A percentile compares a stretch with the other conserved stretches of the same genome.
Conservation (phyloP, 2,329 filamentous ascomycete species). For the Dothistroma pini region DNA sequence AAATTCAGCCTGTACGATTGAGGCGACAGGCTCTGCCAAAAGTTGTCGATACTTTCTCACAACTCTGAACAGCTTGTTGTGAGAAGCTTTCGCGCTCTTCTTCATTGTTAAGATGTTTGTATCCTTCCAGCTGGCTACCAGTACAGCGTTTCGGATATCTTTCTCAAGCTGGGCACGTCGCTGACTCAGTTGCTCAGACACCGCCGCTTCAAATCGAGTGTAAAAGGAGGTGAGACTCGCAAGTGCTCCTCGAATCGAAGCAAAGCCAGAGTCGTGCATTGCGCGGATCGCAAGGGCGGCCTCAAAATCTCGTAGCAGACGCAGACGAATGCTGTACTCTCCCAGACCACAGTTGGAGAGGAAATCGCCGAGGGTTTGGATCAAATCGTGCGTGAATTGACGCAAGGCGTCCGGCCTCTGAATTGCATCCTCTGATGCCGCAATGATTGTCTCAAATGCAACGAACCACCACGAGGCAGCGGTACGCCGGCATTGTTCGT, state of each 20-base stretch:
- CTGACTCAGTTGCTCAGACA: conserved; percentile 61
- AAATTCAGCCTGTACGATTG: conserved; percentile 43
- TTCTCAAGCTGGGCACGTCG: conserved; percentile 79
- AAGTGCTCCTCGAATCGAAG: conserved; percentile 60
- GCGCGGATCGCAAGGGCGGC: conserved; percentile 64
- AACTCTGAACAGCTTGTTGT: conserved; percentile 86
- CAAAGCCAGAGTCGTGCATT: conserved; percentile 42
- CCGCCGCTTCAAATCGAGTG: conserved; percentile 62
- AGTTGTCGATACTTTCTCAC: conserved; percentile 84
- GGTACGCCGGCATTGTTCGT: conserved; percentile 68
- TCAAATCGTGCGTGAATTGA: conserved; percentile 62
- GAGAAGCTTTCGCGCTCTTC: conserved; percentile 85
- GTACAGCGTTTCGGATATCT: conserved; percentile 86
- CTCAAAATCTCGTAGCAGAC: conserved; percentile 59
- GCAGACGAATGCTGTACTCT: conserved; percentile 68
- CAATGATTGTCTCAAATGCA: conserved; percentile 84
- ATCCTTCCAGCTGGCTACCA: conserved; percentile 96
- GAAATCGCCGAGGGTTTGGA: conserved; percentile 75
- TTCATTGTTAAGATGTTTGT: conserved; percentile 86
- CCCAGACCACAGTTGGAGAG: conserved; percentile 75
- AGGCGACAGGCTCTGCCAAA: conserved; percentile 70
- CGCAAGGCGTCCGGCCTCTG: conserved; percentile 39
- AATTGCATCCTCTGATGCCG: conserved; percentile 45
- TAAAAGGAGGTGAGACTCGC: conserved; percentile 76
- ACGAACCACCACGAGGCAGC: conserved; percentile 95